Base-by-base conservation (phyloP, 768 basidiomycete genomes). In the Hortiboletus campestris region DNA sequence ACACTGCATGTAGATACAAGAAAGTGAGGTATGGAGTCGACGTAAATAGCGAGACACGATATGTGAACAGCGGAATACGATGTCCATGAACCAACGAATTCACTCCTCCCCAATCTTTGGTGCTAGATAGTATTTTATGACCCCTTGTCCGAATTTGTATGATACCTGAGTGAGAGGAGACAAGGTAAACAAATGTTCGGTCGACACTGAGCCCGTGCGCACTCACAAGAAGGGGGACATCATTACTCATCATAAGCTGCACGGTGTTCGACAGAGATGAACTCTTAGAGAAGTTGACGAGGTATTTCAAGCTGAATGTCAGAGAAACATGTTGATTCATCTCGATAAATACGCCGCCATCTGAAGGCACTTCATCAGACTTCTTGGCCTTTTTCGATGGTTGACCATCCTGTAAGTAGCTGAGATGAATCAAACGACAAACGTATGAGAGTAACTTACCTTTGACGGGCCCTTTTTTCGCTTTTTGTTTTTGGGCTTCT, bases 261-360 rank as follows among this genome's bases (percentile, higher is more conserved):
- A 95, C 94, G 28, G 77, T 81, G 59, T 76, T 78, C 14, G 84
- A 81, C 38, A 99, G 75, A 31, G 85, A 79, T 2, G 89, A 76
- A 59, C 89, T 91, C 80, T 97, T 98, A 49, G 93, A 84, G 67
- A 99, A 98, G 76, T 97, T 98, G 72, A 91, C 87, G 29, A 98
- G 86, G 74, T 98, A 99, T 73, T 98, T 98, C 64, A 98, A 78
- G 32, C 91, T 94, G 78, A 98, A 98, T 2, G 94, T 98, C 46
- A 98, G 79, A 41, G 85, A 83, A 58, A 99, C 96, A 59, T 91
- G 85, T 69, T 89, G 86, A 67, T 93, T 91, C 82, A 97, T 89
- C 73, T 90, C 84, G 67, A 97, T 89, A 58, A 75, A 71, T 46
- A 96, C 87, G n/a, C 76, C 79, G 44, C 79, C 83, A 13, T 75